Evolutionary conservation across 352 stramenopile genomes (phyloP), one percentile per base, ranked within the genome.

Genomic region (Globisporangium megalacanthum): DNA sequence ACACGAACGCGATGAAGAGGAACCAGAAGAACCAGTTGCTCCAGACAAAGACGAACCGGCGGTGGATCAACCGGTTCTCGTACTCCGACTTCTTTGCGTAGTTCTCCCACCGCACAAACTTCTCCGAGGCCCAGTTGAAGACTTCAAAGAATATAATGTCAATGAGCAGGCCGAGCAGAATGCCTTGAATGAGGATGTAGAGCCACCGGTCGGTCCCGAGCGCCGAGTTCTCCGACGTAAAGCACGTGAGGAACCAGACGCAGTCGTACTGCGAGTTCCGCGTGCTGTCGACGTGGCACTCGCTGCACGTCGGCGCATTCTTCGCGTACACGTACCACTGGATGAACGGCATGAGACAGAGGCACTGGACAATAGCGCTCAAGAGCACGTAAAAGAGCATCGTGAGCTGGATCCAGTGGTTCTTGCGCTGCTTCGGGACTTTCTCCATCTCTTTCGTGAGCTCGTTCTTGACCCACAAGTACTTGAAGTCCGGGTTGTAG

Each of bases 21-120:
- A 94, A 96, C 86, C 86, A 96, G 57, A 94, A 94, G 66, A 96
- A 96, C 86, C 86, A 94, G 68, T 96, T 96, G 64, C 84, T 93
- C 86, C 86, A 96, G 37, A 94, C 84, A 52, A 96, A 96, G 9
- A 96, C 81, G 54, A 96, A 96, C 39, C 81, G 83, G 17, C 86
- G 83, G 49, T 93, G 86, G 37, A 94, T 93, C 33, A 94, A 57
- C 1, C 83, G 83, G 66, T 93, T 90, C 60, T 95, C 86, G 59
- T 91, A 84, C 42, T 95, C 83, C 13, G 83, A 90, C 62, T 93
- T 95, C 61, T 86, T 89, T 31, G 77, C 70, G 54, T 88, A 95
- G 60, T 95, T 95, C 59, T 96, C 86, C 79, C 83, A 92, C 37
- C 73, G 58, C 51, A 94, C 86, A 48, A 96, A 93, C 59, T 91